Percentiles rank a stretch among this genome's conserved stretches.
Evolutionary conservation across 2,329 filamentous ascomycete species (phyloP).

Genomic region (Leptoxyphium fumago): DNA sequence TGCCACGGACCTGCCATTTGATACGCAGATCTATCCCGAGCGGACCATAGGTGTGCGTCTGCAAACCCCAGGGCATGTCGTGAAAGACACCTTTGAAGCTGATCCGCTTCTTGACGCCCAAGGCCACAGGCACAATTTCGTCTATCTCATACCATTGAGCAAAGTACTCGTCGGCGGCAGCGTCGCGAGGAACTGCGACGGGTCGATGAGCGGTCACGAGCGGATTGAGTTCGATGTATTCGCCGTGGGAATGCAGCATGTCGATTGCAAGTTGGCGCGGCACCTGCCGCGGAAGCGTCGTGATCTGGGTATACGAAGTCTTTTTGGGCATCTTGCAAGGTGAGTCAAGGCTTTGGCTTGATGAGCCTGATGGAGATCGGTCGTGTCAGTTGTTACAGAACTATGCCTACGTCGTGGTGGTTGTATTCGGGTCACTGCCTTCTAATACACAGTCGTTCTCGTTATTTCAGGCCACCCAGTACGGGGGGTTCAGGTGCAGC

Average conservation of each 20-base stretch:
- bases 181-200: constrained; percentile 52
- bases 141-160: constrained; percentile 61
- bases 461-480: too few species aligned
- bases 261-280: constrained; percentile 58
- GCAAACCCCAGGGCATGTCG: constrained; percentile 55
- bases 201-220: constrained; percentile 49
- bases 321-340: constrained; percentile 34
- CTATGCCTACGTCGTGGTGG: too few species aligned
- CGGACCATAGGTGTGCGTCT: constrained; percentile 57
- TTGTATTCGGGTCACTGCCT: too few species aligned
- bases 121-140: constrained; percentile 53
- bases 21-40: constrained; percentile 52
- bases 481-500: too few species aligned
- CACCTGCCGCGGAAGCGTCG: constrained; percentile 54
- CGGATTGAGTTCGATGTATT: constrained; percentile 57
- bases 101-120: constrained; percentile 51
- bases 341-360: too few species aligned
- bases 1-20: constrained; percentile 53
- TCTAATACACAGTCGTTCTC: too few species aligned
- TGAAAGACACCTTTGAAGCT: constrained; percentile 59
- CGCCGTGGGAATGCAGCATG: constrained; percentile 55
- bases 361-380: too few species aligned
- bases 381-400: too few species aligned
- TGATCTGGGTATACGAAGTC: constrained; percentile 52
- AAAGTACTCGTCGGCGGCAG: constrained; percentile 55